Base-by-base conservation (phyloP, 257 asterid genomes). In the Lithospermum erythrorhizon region DNA sequence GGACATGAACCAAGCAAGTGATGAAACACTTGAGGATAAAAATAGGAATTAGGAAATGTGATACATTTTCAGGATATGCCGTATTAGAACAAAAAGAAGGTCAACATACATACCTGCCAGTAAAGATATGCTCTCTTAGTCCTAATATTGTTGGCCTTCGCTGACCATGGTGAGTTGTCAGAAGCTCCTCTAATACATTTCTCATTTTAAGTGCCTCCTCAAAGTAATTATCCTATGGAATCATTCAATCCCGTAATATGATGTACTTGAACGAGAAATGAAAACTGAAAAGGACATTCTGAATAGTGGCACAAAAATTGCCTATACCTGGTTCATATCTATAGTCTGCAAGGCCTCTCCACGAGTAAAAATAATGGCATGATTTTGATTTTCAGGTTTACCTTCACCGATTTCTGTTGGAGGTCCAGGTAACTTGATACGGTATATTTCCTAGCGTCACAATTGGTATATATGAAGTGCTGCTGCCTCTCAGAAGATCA, bases 1-100 rank as follows among this genome's bases (percentile, higher is more conserved):
- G 81, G 99, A 93, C 99, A 93, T 93, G 83, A 93, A 89, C 99
- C 99, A 89, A 67, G 97, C 99, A n/a, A 93, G 96, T 66, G 99
- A 93, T 61, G 97, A 93, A 75, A 93, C 99, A 84, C 97, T 27
- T 93, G 70, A 32, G 49, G 61, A 59, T 71, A 59, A 61, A 78
- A 65, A 72, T 63, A 62, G 27, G 59, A 55, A 20, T 24, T 15
- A 55, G 35, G 25, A 22, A 9, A 55, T 53, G 7, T 20, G 8
- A n/a, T 53, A 27, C 15, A 9, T 53, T 11, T 41, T 3, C 18
- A 41, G 18, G 49, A 41, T 41, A 41, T 41, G 11, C 49, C 18
- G 49, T 11, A 41, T 41, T 41, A 11, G 49, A 41, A 41, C 49
- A 41, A 41, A 11, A 41, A 13, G 48, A 52, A 52, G 11, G 56